These are phyloP conservation scores for Microcyclospora pomicola DNA, from an alignment of 2,329 filamentous ascomycete genomes.

Conservation along the genomic window DNA sequence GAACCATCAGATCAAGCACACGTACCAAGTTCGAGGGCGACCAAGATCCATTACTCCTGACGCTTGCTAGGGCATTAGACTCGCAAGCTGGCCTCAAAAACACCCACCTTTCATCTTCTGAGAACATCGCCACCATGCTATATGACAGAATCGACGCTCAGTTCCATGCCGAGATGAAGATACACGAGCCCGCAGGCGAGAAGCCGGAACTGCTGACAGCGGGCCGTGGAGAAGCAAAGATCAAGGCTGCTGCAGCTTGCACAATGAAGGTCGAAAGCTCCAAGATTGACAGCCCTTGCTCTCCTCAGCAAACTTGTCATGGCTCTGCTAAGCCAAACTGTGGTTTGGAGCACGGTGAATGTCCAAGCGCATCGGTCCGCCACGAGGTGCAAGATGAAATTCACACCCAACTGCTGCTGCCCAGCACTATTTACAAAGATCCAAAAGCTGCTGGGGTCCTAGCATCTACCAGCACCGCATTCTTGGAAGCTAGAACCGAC, in stretches of 20 bases:
- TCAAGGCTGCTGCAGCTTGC: background rate
- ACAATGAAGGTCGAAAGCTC: background rate
- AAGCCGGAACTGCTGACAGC: background rate
- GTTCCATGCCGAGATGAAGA: background rate
- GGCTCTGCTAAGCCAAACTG: background rate
- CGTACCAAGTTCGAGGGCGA: background rate
- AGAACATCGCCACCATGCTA: background rate
- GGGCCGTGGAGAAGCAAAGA: background rate
- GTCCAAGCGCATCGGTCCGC: background rate
- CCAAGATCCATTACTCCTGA: background rate
- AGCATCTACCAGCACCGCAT: background rate
- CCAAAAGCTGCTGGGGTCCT: background rate
- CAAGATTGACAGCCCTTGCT: background rate
- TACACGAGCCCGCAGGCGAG: background rate
- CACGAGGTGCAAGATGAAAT: constrained; percentile 1
- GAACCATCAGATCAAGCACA: background rate
- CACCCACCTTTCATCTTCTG: background rate
- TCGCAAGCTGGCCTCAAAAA: constrained; percentile 4
- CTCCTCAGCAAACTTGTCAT: background rate
- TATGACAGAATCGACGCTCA: constrained; percentile 1
- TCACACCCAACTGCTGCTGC: background rate
- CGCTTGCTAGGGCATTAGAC: background rate
- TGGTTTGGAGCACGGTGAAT: background rate
- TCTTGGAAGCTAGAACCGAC: background rate
- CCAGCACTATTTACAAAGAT: background rate